Conservation (phyloP, 108 stramenopile species). For the Cyclotella kingstonii region DNA sequence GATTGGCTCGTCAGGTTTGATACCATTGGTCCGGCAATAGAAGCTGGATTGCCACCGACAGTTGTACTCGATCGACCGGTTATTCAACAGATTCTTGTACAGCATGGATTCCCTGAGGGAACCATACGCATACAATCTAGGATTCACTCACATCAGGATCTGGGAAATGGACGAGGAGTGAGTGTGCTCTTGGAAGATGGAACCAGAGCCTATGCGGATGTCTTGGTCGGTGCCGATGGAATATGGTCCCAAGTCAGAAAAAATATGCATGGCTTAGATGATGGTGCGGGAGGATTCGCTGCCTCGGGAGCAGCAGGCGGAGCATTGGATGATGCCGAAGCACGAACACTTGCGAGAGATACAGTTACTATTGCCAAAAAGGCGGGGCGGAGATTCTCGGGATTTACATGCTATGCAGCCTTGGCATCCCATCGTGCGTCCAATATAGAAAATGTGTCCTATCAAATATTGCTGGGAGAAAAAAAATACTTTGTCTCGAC, state of each 20-base stretch:
- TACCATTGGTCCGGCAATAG: conserved; percentile 89
- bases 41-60: conserved; percentile 89
- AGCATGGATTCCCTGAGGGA: conserved; percentile 84
- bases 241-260: conserved; percentile 91
- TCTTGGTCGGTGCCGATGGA: conserved; percentile 94
- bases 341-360: conserved; percentile 74
- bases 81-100: conserved; percentile 94
- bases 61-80: conserved; percentile 96
- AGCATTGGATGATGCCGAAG: conserved; percentile 83
- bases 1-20: conserved; percentile 95
- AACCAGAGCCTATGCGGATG: conserved; percentile 85
- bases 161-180: conserved; percentile 72
- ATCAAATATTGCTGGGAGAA: conserved; percentile 86
- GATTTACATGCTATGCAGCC: conserved; percentile 90
- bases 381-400: conserved; percentile 83
- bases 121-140: conserved; percentile 87
- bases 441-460: conserved; percentile 91
- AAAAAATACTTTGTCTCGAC: conserved; percentile 96
- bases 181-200: conserved; percentile 83
- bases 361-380: conserved; percentile 68
- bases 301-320: conserved; percentile 90
- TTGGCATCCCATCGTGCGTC: conserved; percentile 77
- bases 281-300: conserved; percentile 84
- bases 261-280: conserved; percentile 76
- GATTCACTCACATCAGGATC: conserved; percentile 70